These are phyloP conservation scores for Parascedosporium putredinis DNA, from an alignment of 2,329 filamentous ascomycete species.

Conservation along the genomic window DNA sequence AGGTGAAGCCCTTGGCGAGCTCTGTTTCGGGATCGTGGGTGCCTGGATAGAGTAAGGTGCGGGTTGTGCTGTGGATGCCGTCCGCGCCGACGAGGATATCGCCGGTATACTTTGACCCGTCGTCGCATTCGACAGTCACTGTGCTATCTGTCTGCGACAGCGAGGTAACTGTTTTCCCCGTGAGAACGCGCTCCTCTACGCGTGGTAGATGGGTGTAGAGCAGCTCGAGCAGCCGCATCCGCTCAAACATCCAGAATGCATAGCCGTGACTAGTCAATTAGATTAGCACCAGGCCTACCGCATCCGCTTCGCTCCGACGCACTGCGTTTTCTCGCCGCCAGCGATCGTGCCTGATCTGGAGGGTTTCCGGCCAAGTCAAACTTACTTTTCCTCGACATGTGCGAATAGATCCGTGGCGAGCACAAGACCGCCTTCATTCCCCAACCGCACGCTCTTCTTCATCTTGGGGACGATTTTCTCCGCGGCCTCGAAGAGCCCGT, in stretches of 20 bases:
- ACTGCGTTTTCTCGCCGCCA: no score
- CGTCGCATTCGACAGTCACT: conserved; percentile 21
- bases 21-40: neutral
- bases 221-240: conserved; percentile 12
- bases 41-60: conserved; percentile 8
- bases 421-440: neutral
- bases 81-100: conserved; percentile 31
- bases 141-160: conserved; percentile 12
- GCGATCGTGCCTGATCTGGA: no score
- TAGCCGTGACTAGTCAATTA: conserved; percentile 15
- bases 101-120: conserved; percentile 23
- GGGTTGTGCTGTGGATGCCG: conserved; percentile 27
- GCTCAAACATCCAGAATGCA: conserved; percentile 15
- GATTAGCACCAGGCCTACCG: no score
- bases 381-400: neutral
- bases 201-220: conserved; percentile 14
- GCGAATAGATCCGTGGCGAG: neutral
- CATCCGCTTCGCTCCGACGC: no score
- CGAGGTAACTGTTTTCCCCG: conserved; percentile 12
- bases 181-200: conserved; percentile 11
- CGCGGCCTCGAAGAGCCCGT: conserved; percentile 14
- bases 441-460: neutral
- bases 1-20: neutral
- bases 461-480: conserved; percentile 12
- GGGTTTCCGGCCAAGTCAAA: no score